phyloP scores from a whole-genome alignment of 2,329 filamentous ascomycete genomes.

The Allantophomopsis lycopodina region DNA sequence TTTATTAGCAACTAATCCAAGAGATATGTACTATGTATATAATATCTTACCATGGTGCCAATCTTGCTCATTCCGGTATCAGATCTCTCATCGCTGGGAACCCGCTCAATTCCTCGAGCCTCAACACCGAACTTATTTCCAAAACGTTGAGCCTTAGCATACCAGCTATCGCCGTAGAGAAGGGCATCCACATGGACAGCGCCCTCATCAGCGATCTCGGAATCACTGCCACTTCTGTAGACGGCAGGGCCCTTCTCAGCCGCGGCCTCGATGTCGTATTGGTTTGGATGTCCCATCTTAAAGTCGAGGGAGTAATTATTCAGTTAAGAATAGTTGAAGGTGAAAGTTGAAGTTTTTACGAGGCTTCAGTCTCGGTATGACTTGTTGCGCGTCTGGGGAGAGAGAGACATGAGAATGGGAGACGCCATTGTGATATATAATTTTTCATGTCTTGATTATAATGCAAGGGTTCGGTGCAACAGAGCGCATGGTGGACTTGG shows the following conservation, averaged over 20 bases:
- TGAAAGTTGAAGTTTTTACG: background rate
- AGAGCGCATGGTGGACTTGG: too few relatives aligned
- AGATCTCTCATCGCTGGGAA: constrained; percentile 54
- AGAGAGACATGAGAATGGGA: too few relatives aligned
- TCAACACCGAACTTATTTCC: constrained; percentile 56
- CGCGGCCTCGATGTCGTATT: constrained; percentile 13
- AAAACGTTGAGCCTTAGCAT: constrained; percentile 45
- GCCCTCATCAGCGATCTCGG: constrained; percentile 15
- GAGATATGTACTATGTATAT: background rate
- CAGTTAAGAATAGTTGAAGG: background rate
- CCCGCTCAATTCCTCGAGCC: constrained; percentile 62
- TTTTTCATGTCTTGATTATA: too few relatives aligned
- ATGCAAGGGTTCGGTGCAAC: too few relatives aligned
- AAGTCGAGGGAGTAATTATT: background rate
- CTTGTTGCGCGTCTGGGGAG: too few relatives aligned
- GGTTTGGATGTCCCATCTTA: constrained; percentile 3
- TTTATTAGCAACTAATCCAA: background rate
- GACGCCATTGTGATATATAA: too few relatives aligned
- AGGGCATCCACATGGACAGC: constrained; percentile 44
- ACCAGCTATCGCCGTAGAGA: constrained; percentile 36
- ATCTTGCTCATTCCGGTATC: constrained; percentile 53
- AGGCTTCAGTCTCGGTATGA: background rate
- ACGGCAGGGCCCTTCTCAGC: constrained; percentile 7
- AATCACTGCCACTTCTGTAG: constrained; percentile 5
- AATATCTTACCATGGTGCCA: constrained; percentile 50